Evolutionary conservation across 2,329 filamentous ascomycete genomes (phyloP).

Genomic region (Fusarium albosuccineum): DNA sequence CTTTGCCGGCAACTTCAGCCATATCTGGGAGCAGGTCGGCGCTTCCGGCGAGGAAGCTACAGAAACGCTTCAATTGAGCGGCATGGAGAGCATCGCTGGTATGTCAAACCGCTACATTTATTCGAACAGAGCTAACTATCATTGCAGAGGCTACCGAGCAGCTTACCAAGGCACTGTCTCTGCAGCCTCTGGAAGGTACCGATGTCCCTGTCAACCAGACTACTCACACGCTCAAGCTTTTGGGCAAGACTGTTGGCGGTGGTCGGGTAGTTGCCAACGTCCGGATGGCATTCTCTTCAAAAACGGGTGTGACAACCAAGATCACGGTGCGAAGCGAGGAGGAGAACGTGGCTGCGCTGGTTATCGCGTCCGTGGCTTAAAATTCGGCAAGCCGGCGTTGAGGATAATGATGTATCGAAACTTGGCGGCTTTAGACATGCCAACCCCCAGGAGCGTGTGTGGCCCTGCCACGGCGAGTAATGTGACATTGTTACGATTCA

Average conservation of each 20-base stretch:
- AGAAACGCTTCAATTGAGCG: conserved; percentile 89
- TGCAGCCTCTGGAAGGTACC: conserved; percentile 94
- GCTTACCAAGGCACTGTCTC: conserved; percentile 84
- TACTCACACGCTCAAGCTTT: conserved; percentile 94
- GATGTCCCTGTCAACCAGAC: conserved; percentile 90
- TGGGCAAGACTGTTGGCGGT: conserved; percentile 93
- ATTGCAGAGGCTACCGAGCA: conserved; percentile 88
- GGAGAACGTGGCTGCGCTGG: conserved; percentile 85
- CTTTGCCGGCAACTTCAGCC: conserved; percentile 94
- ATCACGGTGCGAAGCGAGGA: conserved; percentile 93
- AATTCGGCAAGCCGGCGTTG: conserved; percentile 52
- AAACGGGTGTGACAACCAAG: conserved; percentile 95
- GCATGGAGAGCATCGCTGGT: conserved; percentile 94
- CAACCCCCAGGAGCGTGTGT: conserved; percentile 16
- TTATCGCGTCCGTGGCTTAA: conserved; percentile 88
- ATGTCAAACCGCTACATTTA: conserved; percentile 53
- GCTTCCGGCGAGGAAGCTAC: conserved; percentile 90
- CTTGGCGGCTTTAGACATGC: conserved; percentile 49
- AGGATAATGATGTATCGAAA: conserved; percentile 52
- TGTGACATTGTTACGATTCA: conserved; percentile 41
- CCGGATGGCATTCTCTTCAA: conserved; percentile 93
- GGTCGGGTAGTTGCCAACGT: conserved; percentile 89
- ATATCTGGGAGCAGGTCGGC: conserved; percentile 94
- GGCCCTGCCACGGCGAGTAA: conserved; percentile 33
- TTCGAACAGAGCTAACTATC: conserved; percentile 40